Evolutionary conservation across 2,329 filamentous ascomycete species (phyloP).

Genomic region (Chrysoporthe deuterocubensis): DNA sequence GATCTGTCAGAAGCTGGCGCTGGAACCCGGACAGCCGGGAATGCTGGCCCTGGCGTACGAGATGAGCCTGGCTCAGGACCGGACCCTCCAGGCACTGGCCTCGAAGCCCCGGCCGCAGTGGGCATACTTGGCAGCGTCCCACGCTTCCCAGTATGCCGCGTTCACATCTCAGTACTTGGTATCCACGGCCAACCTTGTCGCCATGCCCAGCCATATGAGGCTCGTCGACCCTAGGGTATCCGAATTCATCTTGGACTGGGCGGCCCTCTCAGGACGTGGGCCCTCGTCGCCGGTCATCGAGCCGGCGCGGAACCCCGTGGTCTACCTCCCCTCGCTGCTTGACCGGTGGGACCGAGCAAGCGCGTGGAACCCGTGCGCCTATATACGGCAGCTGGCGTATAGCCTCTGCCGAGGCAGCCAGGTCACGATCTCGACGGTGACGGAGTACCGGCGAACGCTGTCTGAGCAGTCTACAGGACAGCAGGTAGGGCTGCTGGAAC

Average conservation of each 20-base stretch:
- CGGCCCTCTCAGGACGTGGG: constrained; percentile 5
- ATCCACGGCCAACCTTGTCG: background rate
- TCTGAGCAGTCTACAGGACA: constrained; percentile 38
- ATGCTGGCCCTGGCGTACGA: constrained; percentile 39
- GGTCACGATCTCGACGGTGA: constrained; percentile 30
- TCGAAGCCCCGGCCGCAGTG: constrained; percentile 31
- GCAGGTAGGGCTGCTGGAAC: constrained; percentile 35
- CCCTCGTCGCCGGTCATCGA: background rate
- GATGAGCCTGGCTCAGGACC: constrained; percentile 35
- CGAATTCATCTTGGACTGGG: constrained; percentile 34
- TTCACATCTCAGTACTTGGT: constrained; percentile 34
- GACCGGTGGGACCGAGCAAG: constrained; percentile 44
- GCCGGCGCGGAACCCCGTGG: constrained; percentile 35
- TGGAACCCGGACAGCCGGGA: constrained; percentile 31
- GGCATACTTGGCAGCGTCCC: constrained; percentile 20
- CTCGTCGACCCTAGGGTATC: constrained; percentile 37
- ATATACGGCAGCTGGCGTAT: constrained; percentile 43
- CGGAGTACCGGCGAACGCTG: constrained; percentile 45
- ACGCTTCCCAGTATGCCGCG: constrained; percentile 32
- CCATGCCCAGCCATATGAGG: background rate
- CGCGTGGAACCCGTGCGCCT: constrained; percentile 44
- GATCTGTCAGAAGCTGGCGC: constrained; percentile 34
- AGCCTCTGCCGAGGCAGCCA: constrained; percentile 30
- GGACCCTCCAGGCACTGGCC: constrained; percentile 32
- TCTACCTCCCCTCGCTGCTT: constrained; percentile 47